Conservation (phyloP, 768 basidiomycete genomes). For the Peribolospora kevripleyi region DNA sequence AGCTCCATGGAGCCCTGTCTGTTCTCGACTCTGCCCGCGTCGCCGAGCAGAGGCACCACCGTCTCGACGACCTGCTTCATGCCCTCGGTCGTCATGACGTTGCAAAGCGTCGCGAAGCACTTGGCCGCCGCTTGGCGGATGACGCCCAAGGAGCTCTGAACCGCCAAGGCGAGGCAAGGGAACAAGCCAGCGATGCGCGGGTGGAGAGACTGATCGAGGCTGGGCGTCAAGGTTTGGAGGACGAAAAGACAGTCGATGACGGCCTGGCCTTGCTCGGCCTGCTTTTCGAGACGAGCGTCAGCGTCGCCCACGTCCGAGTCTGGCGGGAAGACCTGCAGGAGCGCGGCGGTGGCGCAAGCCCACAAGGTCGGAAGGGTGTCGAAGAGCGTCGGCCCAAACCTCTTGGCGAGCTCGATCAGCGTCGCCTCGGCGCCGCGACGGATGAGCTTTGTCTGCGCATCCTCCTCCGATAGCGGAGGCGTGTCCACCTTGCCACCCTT, state of each 20-base stretch:
- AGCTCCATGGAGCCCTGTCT: conserved; percentile 77
- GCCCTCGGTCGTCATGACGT: conserved; percentile 56
- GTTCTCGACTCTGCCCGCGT: conserved; percentile 44
- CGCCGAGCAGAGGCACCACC: conserved; percentile 56
- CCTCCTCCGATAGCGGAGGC: conserved; percentile 25
- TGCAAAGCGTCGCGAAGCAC: conserved; percentile 67
- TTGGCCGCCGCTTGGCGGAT: conserved; percentile 67
- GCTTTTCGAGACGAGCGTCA: conserved; percentile 39
- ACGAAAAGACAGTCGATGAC: conserved; percentile 82
- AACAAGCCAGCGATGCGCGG: conserved; percentile 44
- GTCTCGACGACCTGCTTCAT: conserved; percentile 77
- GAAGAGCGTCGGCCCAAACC: conserved; percentile 49
- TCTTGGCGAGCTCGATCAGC: conserved; percentile 47
- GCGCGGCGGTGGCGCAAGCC: conserved; percentile 65
- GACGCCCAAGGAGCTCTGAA: conserved; percentile 71
- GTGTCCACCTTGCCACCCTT: conserved; percentile 18
- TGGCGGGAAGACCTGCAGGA: conserved; percentile 41
- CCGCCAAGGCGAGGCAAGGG: conserved; percentile 46
- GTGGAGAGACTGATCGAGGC: conserved; percentile 46
- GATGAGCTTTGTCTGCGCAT: conserved; percentile 40
- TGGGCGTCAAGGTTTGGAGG: conserved; percentile 52
- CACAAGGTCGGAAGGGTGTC: conserved; percentile 78
- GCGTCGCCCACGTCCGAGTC: conserved; percentile 28
- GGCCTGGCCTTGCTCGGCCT: conserved; percentile 46
- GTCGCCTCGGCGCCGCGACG: conserved; percentile 67